Percentiles rank a stretch among this genome's conserved stretches.
These are phyloP conservation scores for Flaveria floridana DNA, from an alignment of 140 eudicot species.

Conservation along the genomic window DNA sequence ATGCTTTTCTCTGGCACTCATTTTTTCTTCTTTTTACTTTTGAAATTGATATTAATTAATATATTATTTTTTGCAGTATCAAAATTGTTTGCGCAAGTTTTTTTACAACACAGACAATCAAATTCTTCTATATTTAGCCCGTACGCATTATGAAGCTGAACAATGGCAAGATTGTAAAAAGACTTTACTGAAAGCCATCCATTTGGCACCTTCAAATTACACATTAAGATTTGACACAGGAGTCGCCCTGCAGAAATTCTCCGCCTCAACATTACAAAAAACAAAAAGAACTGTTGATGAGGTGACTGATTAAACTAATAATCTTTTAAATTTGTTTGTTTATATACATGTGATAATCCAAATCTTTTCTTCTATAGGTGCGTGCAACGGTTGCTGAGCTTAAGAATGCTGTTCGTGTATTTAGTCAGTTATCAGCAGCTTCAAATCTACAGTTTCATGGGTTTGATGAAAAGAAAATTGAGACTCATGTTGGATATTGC, in stretches of 20 bases:
- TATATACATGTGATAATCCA: neutral
- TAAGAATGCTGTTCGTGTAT: conserved; percentile 82
- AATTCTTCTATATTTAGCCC: conserved; percentile 86
- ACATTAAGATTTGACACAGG: conserved; percentile 86
- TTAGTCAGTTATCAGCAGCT: conserved; percentile 76
- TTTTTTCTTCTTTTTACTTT: conserved; percentile 10
- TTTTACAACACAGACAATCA: conserved; percentile 82
- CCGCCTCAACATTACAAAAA: conserved; percentile 89
- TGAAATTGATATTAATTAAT: conserved; percentile 10
- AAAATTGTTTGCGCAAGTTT: conserved; percentile 88
- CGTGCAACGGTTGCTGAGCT: conserved; percentile 92
- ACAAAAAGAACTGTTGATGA: conserved; percentile 82
- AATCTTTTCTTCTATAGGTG: conserved; percentile 42
- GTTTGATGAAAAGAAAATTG: conserved; percentile 96
- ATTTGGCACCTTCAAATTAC: conserved; percentile 93
- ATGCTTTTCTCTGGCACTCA: neutral
- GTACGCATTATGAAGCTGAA: conserved; percentile 95
- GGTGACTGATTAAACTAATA: conserved; percentile 42
- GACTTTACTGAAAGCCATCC: conserved; percentile 89
- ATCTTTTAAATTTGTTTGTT: neutral
- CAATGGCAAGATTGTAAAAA: conserved; percentile 97
- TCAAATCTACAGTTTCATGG: conserved; percentile 79
- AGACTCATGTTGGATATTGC: conserved; percentile 91
- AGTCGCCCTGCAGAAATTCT: conserved; percentile 87
- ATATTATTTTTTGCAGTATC: conserved; percentile 55